Percentiles rank a stretch among this genome's conserved stretches.
Conservation (phyloP, 305 asterid species). For the Rubia balearica region DNA sequence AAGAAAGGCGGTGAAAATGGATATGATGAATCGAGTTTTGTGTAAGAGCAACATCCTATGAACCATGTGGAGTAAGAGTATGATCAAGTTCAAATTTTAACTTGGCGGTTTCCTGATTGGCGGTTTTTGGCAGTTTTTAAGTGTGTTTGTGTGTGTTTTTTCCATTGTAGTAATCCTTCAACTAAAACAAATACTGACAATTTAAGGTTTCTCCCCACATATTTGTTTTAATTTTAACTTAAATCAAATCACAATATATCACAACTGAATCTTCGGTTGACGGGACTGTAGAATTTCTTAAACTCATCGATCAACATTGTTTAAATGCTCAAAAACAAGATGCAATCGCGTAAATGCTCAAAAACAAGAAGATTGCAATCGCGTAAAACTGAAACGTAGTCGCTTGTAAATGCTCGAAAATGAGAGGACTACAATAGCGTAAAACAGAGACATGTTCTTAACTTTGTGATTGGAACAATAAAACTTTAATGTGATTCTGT, state of each 20-base stretch:
- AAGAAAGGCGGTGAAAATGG: conserved; percentile 23
- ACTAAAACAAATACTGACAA: too few species aligned
- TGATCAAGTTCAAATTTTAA: not conserved
- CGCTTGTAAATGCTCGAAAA: not conserved
- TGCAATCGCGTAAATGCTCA: too few species aligned
- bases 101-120: not conserved
- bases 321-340: too few species aligned
- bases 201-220: too few species aligned
- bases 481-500: not conserved
- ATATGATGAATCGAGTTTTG: conserved; percentile 9
- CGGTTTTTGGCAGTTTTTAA: not conserved
- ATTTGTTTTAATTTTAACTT: too few species aligned
- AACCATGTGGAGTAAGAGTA: not conserved
- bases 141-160: not conserved
- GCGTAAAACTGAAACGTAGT: not conserved
- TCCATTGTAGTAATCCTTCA: too few species aligned
- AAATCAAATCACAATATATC: too few species aligned
- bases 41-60: not conserved
- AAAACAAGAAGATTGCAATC: not conserved
- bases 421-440: not conserved
- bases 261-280: too few species aligned
- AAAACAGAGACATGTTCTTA: too few species aligned
- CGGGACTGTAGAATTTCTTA: too few species aligned
- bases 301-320: too few species aligned
- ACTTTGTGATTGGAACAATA: too few species aligned